Base-by-base conservation (phyloP, 192 early-diverging fungal genomes). In the Haplosporangium gracile region DNA sequence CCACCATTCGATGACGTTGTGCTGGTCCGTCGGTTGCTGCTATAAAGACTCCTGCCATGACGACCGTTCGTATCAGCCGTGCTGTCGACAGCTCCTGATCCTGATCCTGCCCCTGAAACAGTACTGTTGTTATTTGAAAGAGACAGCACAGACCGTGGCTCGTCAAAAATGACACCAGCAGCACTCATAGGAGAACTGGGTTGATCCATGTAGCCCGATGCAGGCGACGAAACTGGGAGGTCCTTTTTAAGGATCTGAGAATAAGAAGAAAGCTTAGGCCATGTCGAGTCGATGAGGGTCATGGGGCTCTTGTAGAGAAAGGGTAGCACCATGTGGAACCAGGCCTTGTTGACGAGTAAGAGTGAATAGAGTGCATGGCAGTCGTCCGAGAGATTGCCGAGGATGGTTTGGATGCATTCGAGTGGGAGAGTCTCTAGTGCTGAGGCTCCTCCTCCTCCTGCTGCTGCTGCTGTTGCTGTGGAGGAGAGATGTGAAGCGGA, bases 361-460 rank as follows among this genome's bases (percentile, higher is more conserved):
- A 86, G 70, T 22, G 51, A 39, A 68, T 86, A 68, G 63, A 86
- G 84, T 15, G 84, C 70, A 77, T 83, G 78, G 39, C 87, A 81
- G 51, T 84, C 74, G 40, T 29, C 22, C 0, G 76, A 79, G 51
- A 88, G 82, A 68, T 80, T 73, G 34, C 69, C 74, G 32, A 82
- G 82, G 57, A 88, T 83, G 22, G 42, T 43, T 49, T 88, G 82
- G 51, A 88, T 88, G 87, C 87, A 84, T 68, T 88, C 81, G 15
- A 82, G 53, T 0, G 87, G 87, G 4, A 88, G 77, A 36, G 40
- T 78, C 32, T 88, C 79, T 4, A 85, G 77, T 20, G 82, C 75
- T 7, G 69, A 45, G 8, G 29, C 60, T 32, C 60, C 29, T 51
- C 49, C 49, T 45, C 11, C 43, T 15, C 13, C 11, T 15, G 2